Percentiles rank a stretch among this genome's conserved stretches.
Conservation (phyloP, 1,284 basidiomycete species). For the Porogramme epimiltina region DNA sequence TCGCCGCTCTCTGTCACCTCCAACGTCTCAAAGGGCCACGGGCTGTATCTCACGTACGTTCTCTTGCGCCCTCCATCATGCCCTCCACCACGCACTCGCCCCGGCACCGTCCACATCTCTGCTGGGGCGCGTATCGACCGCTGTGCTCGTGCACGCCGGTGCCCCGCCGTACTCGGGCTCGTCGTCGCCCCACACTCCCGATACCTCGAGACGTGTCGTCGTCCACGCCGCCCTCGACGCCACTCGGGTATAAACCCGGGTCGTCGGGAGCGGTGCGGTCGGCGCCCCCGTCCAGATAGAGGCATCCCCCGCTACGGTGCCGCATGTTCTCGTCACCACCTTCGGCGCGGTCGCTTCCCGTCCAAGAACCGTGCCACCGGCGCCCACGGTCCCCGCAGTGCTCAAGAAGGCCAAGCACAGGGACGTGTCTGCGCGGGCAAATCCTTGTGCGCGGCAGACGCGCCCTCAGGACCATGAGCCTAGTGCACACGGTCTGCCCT, state of each 20-base stretch:
- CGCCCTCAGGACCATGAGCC: no score
- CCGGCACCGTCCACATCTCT: slow-evolving; percentile 23
- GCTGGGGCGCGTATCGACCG: slow-evolving; percentile 19
- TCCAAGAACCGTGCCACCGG: slow-evolving; percentile 19
- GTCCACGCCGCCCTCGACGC: slow-evolving; percentile 55
- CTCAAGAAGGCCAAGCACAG: slow-evolving; percentile 36
- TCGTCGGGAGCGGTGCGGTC: slow-evolving; percentile 44
- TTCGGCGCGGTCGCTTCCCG: no score
- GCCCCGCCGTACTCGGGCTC: slow-evolving; percentile 18
- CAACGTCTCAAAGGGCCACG: slow-evolving; percentile 74
- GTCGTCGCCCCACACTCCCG: slow-evolving; percentile 46
- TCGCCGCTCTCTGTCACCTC: slow-evolving; percentile 83
- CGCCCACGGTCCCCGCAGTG: slow-evolving; percentile 11
- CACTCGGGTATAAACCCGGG: slow-evolving; percentile 49
- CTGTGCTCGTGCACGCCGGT: slow-evolving; percentile 19
- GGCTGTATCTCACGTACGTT: slow-evolving; percentile 60
- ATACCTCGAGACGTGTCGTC: slow-evolving; percentile 52
- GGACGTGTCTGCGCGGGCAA: slow-evolving; percentile 49
- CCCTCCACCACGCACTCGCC: slow-evolving; percentile 45
- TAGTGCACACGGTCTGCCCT: no score
- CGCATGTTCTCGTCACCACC: slow-evolving; percentile 27
- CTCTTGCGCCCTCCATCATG: slow-evolving; percentile 54
- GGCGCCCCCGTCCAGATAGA: slow-evolving; percentile 33
- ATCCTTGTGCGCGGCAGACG: slow-evolving; percentile 50
- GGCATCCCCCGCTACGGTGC: slow-evolving; percentile 25